Conservation (phyloP, 2,329 filamentous ascomycete genomes). For the Davidsoniella neocaledoniae region DNA sequence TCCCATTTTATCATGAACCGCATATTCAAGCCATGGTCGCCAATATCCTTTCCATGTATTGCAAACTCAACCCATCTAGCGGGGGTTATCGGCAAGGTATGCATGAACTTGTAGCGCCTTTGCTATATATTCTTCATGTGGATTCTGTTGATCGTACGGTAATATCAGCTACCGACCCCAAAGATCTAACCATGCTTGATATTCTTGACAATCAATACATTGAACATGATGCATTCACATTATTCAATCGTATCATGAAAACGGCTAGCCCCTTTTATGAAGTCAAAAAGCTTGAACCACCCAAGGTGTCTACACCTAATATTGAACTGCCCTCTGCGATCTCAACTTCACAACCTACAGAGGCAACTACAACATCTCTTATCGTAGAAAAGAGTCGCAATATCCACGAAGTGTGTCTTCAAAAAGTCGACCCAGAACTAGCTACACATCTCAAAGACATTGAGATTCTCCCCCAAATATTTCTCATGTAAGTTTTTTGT, state of each 20-base stretch:
- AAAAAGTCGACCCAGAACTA: slow-evolving; percentile 66
- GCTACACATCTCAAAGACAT: slow-evolving; percentile 64
- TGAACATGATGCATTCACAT: slow-evolving; percentile 77
- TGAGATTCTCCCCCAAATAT: slow-evolving; percentile 90
- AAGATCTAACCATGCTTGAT: slow-evolving; percentile 32
- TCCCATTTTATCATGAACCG: slow-evolving; percentile 71
- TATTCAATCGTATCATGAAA: slow-evolving; percentile 82
- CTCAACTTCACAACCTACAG: slow-evolving; percentile 16
- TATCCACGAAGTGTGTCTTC: slow-evolving; percentile 71
- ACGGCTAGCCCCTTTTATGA: slow-evolving; percentile 78
- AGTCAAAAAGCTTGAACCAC: slow-evolving; percentile 21
- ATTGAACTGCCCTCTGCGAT: slow-evolving; percentile 12
- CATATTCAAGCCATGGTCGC: slow-evolving; percentile 65
- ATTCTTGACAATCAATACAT: slow-evolving; percentile 57
- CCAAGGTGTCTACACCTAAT: background rate
- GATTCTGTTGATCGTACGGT: slow-evolving; percentile 38
- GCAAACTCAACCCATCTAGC: slow-evolving; percentile 73
- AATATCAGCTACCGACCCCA: slow-evolving; percentile 14
- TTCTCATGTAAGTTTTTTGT: slow-evolving; percentile 57
- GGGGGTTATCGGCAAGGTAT: slow-evolving; percentile 95
- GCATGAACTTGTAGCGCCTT: slow-evolving; percentile 86
- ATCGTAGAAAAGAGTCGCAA: slow-evolving; percentile 76
- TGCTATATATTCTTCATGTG: slow-evolving; percentile 67
- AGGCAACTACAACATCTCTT: slow-evolving; percentile 31
- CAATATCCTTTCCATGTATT: slow-evolving; percentile 85